Evolutionary conservation across 768 basidiomycete species (phyloP), one percentile per base, ranked within the genome.

Genomic region (Tephrocybe sp.): DNA sequence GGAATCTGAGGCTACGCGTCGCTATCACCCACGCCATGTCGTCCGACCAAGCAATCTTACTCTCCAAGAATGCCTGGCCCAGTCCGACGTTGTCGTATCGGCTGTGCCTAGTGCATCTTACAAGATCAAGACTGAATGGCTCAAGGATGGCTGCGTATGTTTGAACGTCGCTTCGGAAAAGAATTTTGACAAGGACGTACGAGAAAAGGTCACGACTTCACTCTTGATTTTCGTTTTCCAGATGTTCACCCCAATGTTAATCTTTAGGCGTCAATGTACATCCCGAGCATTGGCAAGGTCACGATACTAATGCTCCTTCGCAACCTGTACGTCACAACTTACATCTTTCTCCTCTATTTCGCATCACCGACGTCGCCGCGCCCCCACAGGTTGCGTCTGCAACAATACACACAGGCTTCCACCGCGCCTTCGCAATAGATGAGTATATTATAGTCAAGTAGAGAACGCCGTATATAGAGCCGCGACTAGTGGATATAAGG

Each of bases 241-340:
- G 27, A 13, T 21, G 9, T 43, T 38, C 27, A 45, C 24, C n/a
- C n/a, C 11, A 29, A 34, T 36, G 47, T 27, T 37, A 31, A 19
- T 38, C 23, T 46, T 49, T 0, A 93, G 94, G 94, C 94, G 10
- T 92, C 93, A 12, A 74, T 99, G 50, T 97, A 97, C 66, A 77
- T 98, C 55, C 94, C 95, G 8, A 86, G 91, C 4, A 92, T 99
- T n/a, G 97, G 97, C 16, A 97, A 95, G 70, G 89, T 97, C 49
- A 99, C 97, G 1, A 97, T 97, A 57, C 73, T 94, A 62, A 95
- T 99, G 91, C 78, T 99, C n/a, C 78, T 97, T 61, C 82, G 95
- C 40, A 99, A 99, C 65, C 63, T 99, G 88, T 94, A 64, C 63
- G 91, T 73, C 29, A 37, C 37, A 39, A 43, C 42, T 50, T 37